Base-by-base conservation (phyloP, 1,284 basidiomycete species). In the Farysia itapuensis region DNA sequence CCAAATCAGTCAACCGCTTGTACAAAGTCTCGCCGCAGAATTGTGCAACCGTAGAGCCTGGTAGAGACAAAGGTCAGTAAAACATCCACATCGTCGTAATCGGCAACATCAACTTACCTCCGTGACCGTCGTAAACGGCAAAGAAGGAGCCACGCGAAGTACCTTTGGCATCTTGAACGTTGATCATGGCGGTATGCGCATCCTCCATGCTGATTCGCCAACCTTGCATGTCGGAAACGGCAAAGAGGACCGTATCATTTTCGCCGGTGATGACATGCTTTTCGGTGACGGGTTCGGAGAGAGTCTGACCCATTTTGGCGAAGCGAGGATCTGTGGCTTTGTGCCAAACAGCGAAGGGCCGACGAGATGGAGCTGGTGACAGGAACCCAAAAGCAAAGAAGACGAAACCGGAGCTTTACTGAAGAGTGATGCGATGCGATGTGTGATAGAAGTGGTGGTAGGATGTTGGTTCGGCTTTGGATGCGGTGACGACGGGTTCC, bases 141-240 rank as follows among this genome's bases (percentile, higher is more conserved):
- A 97, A 96, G 79, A 97, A 94, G 48, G 66, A 70, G 1, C 80
- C 79, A n/a, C 52, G 49, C n/a, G 66, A 66, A 40, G 79, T 40
- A 72, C 60, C 60, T 12, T 52, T 44, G 15, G 39, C 60, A 19
- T 46, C 45, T 32, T 67, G 56, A 12, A 64, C 60, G 32, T 68
- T 57, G 23, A 97, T 81, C 22, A 90, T 80, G 39, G 86, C 83
- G n/a, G 90, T 83, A 79, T 98, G 95, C 2, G 94, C 86, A 76
- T 99, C 95, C 80, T 99, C 95, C 95, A 99, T 98, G 70, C 86
- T 87, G 79, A 97, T 89, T 79, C 95, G 84, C 95, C 95, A 99
- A 67, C 95, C 95, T 79, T 99, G 95, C 95, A 98, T 98, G 80
- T 97, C 93, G 32, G 89, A 87, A 37, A 96, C 82, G 9, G 84